A percentile compares a stretch with the other conserved stretches of the same genome.
Evolutionary conservation across 2,329 filamentous ascomycete genomes (phyloP).

Genomic region (Scedosporium aurantiacum): DNA sequence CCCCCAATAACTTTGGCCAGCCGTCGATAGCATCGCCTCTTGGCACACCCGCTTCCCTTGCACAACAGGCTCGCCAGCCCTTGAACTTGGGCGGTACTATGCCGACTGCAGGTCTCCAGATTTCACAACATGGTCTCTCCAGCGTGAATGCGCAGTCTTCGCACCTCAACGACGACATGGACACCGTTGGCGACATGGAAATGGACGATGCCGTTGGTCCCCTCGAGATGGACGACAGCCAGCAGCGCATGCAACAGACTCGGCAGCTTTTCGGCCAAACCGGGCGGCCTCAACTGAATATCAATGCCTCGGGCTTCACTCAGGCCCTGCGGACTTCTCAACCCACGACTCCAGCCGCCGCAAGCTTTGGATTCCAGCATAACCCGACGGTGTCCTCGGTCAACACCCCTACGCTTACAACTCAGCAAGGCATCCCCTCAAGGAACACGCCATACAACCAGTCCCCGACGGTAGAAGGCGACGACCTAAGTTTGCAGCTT

Average conservation of each 20-base stretch:
- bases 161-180: constrained; percentile 52
- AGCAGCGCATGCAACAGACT: constrained; percentile 53
- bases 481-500: constrained; percentile 52
- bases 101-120: constrained; percentile 8
- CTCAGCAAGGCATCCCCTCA: constrained; percentile 45
- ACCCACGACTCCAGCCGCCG: constrained; percentile 71
- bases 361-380: constrained; percentile 70
- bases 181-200: constrained; percentile 88
- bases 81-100: constrained; percentile 3
- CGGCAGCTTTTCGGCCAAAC: constrained; percentile 58
- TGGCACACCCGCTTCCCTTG: background rate
- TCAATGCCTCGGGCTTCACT: constrained; percentile 64
- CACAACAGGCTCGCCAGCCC: constrained; percentile 11
- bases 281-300: constrained; percentile 60
- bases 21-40: background rate
- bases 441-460: background rate
- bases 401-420: constrained; percentile 84
- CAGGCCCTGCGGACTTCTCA: constrained; percentile 78
- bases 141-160: constrained; percentile 9
- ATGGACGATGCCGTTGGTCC: constrained; percentile 73
- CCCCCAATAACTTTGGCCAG: constrained; percentile 1
- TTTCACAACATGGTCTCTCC: constrained; percentile 29
- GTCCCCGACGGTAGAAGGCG: constrained; percentile 29
- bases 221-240: constrained; percentile 52
- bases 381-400: constrained; percentile 96